Base-by-base conservation (phyloP, 2,329 filamentous ascomycete genomes). In the Hysterium pulicare region DNA sequence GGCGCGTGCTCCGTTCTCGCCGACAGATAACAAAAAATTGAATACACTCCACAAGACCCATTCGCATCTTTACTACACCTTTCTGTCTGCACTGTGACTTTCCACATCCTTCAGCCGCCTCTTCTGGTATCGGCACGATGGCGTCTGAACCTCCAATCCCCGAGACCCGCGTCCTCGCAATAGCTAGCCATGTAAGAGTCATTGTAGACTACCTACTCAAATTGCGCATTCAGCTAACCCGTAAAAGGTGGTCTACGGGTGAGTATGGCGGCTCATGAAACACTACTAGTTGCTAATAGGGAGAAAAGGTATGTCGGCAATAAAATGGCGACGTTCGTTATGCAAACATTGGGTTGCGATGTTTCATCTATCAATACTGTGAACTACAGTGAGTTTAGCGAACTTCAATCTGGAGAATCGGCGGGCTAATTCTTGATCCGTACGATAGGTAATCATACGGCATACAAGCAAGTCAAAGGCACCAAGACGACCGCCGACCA, bases 321-420 rank as follows among this genome's bases (percentile, higher is more conserved):
- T 67, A 95, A 91, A 59, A 95, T 98, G 76, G 90, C 90, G 32
- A 90, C 90, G 1, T 94, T 95, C 62, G 88, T 90, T 53, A 85
- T 98, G 77, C 91, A 98, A 68, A 86, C 87, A 1, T 72, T 98
- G 38, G 93, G 93, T 36, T 96, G 90, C 62, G 91, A 98, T 59
- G 91, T 96, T 5, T 86, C 90, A 7, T 88, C 90, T 2, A 78
- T 98, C 58, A 96, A 98, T 66, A 98, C 93, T 0, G 93, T 98
- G 5, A 87, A 98, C 59, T 98, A 96, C 73, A 97, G 91, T 95
- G 74, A 67, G 84, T 71, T 26, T 21, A 33, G 37, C 36, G 15
- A n/a, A 19, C 24, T n/a, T 20, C 23, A 26, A 42, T 31, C 22
- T 8, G 13, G n/a, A 16, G 6, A 20, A n/a, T 9, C 23, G n/a